A percentile compares a stretch with the other conserved stretches of the same genome.
Conservation (phyloP, 164 flowering plant genomes). For the Nymphaea thermarum region DNA sequence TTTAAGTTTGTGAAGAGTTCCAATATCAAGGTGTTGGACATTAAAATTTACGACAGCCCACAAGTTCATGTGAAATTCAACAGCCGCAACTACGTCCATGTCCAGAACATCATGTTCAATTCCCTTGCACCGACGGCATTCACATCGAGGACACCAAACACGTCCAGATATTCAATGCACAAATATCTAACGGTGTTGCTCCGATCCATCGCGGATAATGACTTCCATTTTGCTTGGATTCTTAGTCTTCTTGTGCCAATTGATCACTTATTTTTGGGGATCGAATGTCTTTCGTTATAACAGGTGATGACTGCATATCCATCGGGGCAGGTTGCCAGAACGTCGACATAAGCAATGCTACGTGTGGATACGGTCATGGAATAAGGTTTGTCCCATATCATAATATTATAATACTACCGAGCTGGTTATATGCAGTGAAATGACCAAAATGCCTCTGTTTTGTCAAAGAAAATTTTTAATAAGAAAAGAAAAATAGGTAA, state of each 20-base stretch:
- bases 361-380: constrained; percentile 40
- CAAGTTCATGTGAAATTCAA: constrained; percentile 53
- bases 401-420: too few species aligned
- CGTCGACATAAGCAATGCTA: constrained; percentile 6
- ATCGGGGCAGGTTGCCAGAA: constrained; percentile 16
- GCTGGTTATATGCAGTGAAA: too few species aligned
- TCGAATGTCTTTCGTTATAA: neutral
- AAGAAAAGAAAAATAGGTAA: too few species aligned
- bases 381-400: constrained; percentile 18
- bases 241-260: too few species aligned
- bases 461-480: too few species aligned
- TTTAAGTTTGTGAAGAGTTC: constrained; percentile 47
- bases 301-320: constrained; percentile 36
- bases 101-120: constrained; percentile 21
- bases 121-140: constrained; percentile 78
- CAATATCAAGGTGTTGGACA: constrained; percentile 40
- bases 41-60: constrained; percentile 54
- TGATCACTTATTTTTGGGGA: too few species aligned
- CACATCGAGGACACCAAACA: constrained; percentile 55
- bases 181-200: constrained; percentile 39
- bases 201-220: too few species aligned
- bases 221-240: too few species aligned
- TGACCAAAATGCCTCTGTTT: too few species aligned
- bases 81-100: constrained; percentile 30
- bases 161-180: constrained; percentile 20